Evolutionary conservation across 768 basidiomycete species (phyloP).

Genomic region (Tylopilus cervinicoccineus): DNA sequence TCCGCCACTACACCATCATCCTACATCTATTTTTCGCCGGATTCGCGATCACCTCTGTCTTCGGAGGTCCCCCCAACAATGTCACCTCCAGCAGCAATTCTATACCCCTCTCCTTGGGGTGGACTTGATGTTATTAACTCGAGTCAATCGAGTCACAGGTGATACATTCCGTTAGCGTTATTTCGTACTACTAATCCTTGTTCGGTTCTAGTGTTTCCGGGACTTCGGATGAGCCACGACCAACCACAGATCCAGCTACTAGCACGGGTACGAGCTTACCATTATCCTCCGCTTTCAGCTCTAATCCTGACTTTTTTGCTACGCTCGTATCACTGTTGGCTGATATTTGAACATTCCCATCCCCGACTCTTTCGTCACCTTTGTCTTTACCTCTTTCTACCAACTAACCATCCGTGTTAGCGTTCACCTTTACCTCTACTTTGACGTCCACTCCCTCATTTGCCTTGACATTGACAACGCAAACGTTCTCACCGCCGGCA

Average conservation of each 20-base stretch:
- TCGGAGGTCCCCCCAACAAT: constrained; percentile 1
- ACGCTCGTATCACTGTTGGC: not conserved
- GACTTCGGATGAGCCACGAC: not conserved
- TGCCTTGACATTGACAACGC: not conserved
- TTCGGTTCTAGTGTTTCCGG: constrained; percentile 1
- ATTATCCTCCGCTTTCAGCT: constrained; percentile 5
- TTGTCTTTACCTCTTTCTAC: not conserved
- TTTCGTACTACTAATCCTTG: constrained; percentile 2
- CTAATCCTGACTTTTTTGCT: constrained; percentile 17
- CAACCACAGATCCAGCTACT: constrained; percentile 4
- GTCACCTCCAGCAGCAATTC: not conserved
- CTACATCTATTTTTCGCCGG: not conserved
- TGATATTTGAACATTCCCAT: not conserved
- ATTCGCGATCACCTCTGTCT: constrained; percentile 1
- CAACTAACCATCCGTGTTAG: constrained; percentile 1
- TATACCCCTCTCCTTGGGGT: not conserved
- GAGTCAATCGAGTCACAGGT: constrained; percentile 12
- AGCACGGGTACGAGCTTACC: constrained; percentile 20
- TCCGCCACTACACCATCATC: constrained; percentile 1
- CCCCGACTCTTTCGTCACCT: not conserved
- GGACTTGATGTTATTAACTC: not conserved
- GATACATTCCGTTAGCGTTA: not conserved
- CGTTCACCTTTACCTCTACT: not conserved
- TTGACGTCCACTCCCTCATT: not conserved
- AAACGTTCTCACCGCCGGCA: not conserved